Base-by-base conservation (phyloP, 805 yeast genomes). In the Yarrowia porcina region DNA sequence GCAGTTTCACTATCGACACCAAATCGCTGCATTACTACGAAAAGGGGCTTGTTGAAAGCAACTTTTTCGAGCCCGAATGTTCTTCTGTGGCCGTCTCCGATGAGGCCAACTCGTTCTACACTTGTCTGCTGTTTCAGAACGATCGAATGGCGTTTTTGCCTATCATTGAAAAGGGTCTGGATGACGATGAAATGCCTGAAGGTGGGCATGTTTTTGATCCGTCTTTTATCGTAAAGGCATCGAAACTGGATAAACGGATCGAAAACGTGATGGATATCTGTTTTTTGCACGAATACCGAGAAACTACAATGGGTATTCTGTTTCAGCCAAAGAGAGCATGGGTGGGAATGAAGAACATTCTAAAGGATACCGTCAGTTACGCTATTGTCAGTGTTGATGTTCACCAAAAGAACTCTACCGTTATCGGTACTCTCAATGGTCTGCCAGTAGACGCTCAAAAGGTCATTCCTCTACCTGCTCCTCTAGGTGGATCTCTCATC, bases 11-110 rank as follows among this genome's bases (percentile, higher is more conserved):
- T 0, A 77, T 93, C n/a, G 77, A 81, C 25, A 89, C 97, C 0
- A 80, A 84, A 0, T 88, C 96, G 57, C 76, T 94, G 59, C 99
- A 94, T 75, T 90, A 82, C 71, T 94, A 92, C 73, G 97, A 93
- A 68, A 82, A 83, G 45, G 83, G 83, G 25, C 77, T 90, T 13
- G 69, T 68, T 68, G 66, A 76, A 65, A 60, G 71, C 9, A 67
- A 71, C 27, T 67, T 74, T 63, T 64, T 69, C 21, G 67, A 72
- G 42, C 69, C 69, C 8, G 74, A 82, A 8, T 82, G 86, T 62
- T 32, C 64, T 38, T 27, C 61, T 18, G 61, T 56, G 18, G 61
- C 61, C 15, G 61, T 56, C 3, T 56, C 61, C 3, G 61, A 56
- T 7, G 61, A 56, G 30, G 49, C 61, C 2, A 39, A 56, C 39